phyloP scores from a whole-genome alignment of 306 rosid species.

The Casuarina equisetifolia region DNA sequence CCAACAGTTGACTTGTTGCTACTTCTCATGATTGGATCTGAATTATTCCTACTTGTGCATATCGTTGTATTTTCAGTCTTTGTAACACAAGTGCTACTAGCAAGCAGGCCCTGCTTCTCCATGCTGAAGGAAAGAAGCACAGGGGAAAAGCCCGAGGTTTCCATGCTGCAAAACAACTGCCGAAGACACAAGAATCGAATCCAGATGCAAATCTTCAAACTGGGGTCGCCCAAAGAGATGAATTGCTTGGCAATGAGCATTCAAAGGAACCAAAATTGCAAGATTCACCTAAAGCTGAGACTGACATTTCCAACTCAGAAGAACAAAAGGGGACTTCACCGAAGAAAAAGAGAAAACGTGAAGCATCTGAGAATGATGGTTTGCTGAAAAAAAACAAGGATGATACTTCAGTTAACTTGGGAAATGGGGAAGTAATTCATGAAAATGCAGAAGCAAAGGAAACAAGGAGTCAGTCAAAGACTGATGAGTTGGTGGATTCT shows the following conservation, averaged over 20 bases:
- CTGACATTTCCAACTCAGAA: constrained; percentile 24
- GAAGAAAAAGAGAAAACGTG: constrained; percentile 68
- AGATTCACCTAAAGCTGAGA: constrained; percentile 35
- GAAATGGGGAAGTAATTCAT: constrained; percentile 76
- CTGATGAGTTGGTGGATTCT: constrained; percentile 24
- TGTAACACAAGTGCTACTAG: constrained; percentile 88
- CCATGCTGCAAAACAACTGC: constrained; percentile 60
- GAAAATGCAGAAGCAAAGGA: constrained; percentile 35
- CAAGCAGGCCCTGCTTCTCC: constrained; percentile 82
- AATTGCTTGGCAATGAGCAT: constrained; percentile 27
- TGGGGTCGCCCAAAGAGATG: constrained; percentile 37
- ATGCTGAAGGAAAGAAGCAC: constrained; percentile 99
- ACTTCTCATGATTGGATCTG: constrained; percentile 7
- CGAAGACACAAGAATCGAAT: constrained; percentile 39
- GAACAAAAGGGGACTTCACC: constrained; percentile 35
- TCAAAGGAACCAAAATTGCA: constrained; percentile 32
- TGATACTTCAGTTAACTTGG: constrained; percentile 34
- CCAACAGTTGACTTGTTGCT: background rate
- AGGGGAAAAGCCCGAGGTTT: constrained; percentile 76
- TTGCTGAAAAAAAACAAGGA: constrained; percentile 49
- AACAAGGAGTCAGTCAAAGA: constrained; percentile 32
- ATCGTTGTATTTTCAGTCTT: constrained; percentile 55
- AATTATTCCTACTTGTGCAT: constrained; percentile 8
- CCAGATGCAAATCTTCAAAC: constrained; percentile 36
- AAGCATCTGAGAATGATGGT: constrained; percentile 44